These are phyloP conservation scores for Solanum bulbocastanum DNA, from an alignment of 257 asterid species.

Conservation along the genomic window DNA sequence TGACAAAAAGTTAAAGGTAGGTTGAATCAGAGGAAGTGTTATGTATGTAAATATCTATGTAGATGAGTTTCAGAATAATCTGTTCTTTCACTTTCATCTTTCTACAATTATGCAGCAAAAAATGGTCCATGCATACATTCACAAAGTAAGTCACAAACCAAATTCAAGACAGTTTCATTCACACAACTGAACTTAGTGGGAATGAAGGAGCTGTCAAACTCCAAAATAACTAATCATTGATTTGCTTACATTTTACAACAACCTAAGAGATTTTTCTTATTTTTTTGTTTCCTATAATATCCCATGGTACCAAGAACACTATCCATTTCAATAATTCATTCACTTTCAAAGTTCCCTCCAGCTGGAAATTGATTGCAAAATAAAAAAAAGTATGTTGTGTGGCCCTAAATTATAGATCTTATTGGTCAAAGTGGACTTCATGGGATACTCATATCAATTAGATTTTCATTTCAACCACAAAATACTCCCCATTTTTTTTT, in stretches of 20 bases:
- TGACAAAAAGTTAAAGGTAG: not conserved
- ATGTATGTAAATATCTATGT: not conserved
- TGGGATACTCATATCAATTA: slow-evolving; percentile 11
- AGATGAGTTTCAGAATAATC: not conserved
- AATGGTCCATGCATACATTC: not conserved
- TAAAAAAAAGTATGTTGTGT: not conserved
- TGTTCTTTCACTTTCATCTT: not conserved
- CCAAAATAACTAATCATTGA: not conserved
- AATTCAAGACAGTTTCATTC: not conserved
- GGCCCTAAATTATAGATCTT: not conserved
- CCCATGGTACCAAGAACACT: slow-evolving; percentile 1
- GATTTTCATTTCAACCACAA: slow-evolving; percentile 22
- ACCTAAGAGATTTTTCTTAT: not conserved
- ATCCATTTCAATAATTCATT: slow-evolving; percentile 47
- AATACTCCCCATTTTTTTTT: not conserved
- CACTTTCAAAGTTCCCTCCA: slow-evolving; percentile 36
- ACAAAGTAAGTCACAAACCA: not conserved
- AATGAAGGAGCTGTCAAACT: not conserved
- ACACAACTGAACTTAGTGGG: not conserved
- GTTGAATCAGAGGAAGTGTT: not conserved
- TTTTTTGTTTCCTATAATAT: not conserved
- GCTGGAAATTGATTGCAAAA: slow-evolving; percentile 29
- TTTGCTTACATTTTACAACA: not conserved
- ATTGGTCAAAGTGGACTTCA: slow-evolving; percentile 8
- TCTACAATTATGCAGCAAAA: not conserved